A percentile compares a stretch with the other conserved stretches of the same genome.
Evolutionary conservation across 1,284 basidiomycete species (phyloP).

Genomic region (Ceratobasidium sp.): DNA sequence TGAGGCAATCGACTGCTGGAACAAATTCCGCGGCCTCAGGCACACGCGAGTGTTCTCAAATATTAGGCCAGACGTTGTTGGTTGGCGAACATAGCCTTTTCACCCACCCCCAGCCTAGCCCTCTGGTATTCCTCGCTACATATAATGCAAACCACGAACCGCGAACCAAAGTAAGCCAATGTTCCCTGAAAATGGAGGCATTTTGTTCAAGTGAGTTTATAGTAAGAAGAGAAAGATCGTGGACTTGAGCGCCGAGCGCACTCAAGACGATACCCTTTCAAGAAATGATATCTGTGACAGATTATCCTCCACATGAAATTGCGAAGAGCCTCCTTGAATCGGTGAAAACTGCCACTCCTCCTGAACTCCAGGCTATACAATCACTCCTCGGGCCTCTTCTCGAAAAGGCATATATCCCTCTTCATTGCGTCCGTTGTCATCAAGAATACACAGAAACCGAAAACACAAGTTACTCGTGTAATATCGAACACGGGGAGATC

Average conservation of each 20-base stretch:
- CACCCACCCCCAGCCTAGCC: too few relatives aligned
- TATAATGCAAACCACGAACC: not conserved
- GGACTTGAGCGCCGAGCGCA: not conserved
- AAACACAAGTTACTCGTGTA: not conserved
- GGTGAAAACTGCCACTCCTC: not conserved
- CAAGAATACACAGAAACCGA: not conserved
- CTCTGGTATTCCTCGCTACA: too few relatives aligned
- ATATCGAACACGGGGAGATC: not conserved
- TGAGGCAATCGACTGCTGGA: too few relatives aligned
- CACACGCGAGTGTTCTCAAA: too few relatives aligned
- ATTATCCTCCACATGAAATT: not conserved
- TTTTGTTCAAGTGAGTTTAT: not conserved
- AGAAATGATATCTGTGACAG: not conserved
- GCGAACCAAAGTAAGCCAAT: not conserved
- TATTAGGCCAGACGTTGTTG: too few relatives aligned
- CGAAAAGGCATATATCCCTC: not conserved
- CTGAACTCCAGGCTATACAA: not conserved
- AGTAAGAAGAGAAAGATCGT: not conserved
- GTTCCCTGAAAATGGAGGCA: too few relatives aligned
- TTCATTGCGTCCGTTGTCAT: conserved; percentile 3
- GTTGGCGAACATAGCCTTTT: too few relatives aligned
- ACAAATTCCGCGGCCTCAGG: too few relatives aligned
- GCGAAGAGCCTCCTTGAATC: not conserved
- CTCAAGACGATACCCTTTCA: not conserved
- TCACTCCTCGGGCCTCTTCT: not conserved